Percentiles rank a stretch among this genome's conserved stretches.
Conservation (phyloP, 129 eudicot genomes). For the Tagetes patula region DNA sequence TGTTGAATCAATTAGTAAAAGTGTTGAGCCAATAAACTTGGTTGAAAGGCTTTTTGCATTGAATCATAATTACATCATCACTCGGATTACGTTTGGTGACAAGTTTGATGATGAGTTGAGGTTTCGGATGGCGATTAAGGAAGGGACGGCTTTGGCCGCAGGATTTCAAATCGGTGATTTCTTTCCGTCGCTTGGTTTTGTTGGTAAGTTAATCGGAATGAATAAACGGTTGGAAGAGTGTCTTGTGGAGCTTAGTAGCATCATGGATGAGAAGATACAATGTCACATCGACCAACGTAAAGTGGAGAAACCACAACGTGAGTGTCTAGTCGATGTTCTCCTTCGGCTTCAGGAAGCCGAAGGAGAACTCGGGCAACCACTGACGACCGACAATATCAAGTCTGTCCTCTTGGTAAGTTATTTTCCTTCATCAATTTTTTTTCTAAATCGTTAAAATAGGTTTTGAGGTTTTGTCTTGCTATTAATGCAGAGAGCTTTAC, state of each 20-base stretch:
- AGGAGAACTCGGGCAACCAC: conserved; percentile 18
- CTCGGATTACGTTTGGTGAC: conserved; percentile 28
- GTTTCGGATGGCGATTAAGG: conserved; percentile 22
- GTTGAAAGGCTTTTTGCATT: conserved; percentile 28
- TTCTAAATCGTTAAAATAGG: too few relatives aligned
- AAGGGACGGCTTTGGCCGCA: conserved; percentile 20
- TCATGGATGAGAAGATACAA: conserved; percentile 22
- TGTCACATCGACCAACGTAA: conserved; percentile 16
- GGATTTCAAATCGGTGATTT: conserved; percentile 37
- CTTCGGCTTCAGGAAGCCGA: conserved; percentile 12
- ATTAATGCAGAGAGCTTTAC: too few relatives aligned
- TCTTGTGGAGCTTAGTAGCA: too few relatives aligned
- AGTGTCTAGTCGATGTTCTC: conserved; percentile 30
- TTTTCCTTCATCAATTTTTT: too few relatives aligned
- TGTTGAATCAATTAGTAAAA: conserved; percentile 4
- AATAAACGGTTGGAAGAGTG: too few relatives aligned
- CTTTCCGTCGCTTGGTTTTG: conserved; percentile 33
- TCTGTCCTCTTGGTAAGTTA: conserved; percentile 26
- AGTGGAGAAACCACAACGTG: conserved; percentile 21
- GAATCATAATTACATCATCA: conserved; percentile 25
- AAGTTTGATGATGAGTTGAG: conserved; percentile 25
- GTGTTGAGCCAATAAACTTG: conserved; percentile 10
- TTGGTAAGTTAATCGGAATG: too few relatives aligned
- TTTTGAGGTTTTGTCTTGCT: too few relatives aligned
- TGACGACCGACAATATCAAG: conserved; percentile 27